Base-by-base conservation (phyloP, 2,329 filamentous ascomycete genomes). In the Akanthomyces lecanii region DNA sequence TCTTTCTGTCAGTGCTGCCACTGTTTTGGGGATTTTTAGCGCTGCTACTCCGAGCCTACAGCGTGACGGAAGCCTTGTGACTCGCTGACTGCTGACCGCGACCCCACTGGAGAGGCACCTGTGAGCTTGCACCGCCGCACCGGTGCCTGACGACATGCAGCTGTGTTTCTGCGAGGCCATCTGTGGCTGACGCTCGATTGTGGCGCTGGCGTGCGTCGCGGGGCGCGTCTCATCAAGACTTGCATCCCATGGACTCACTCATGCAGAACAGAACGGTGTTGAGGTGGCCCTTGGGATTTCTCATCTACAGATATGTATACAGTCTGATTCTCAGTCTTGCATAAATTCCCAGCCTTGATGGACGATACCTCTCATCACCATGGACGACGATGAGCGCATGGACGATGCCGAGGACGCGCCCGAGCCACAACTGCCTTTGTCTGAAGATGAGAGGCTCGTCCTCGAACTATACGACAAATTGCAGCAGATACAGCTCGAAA, bases 401-500 rank as follows among this genome's bases (percentile, higher is more conserved):
- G 63, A 56, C 33, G 55, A 68, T 51, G 62, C 56, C 67, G 66
- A 71, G 64, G 78, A 82, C 74, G 74, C 68, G 33, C 64, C 68
- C 21, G 67, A 71, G 8, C 62, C 75, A 18, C 38, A 53, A 64
- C 79, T 87, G 44, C 78, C 82, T 8, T 78, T 94, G 50, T 90
- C 88, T 1, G 81, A 85, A 42, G 81, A 84, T 64, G 91, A 96
- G 75, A 78, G 82, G 69, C 81, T 81, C 66, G 82, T 89, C 33
- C 78, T 95, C 42, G 81, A 85, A 47, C 81, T 93, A 55, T 90
- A 91, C 74, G 87, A 92, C 72, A 82, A 83, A 67, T 78, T 92
- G 30, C 85, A 89, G 70, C 86, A 90, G 72, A 80, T 93, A 51
- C 85, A 87, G 69, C 77, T 94, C 25, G 88, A 95, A 76, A 84